phyloP scores from a whole-genome alignment of 2,329 filamentous ascomycete species.

The Ambrosiella beaveri region DNA sequence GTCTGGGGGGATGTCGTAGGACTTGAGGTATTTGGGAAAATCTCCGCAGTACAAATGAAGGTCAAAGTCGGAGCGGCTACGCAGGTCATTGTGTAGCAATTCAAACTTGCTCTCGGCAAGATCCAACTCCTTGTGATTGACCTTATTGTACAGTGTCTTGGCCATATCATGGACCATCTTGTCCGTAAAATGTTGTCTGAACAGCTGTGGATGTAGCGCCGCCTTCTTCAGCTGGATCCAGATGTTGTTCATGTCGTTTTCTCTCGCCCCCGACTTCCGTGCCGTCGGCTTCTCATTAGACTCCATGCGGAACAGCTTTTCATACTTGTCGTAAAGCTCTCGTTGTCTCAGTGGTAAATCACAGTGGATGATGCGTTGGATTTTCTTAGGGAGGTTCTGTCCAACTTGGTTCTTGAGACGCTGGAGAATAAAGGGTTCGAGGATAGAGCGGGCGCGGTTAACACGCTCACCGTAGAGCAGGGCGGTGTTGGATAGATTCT shows the following conservation, averaged over 20 bases:
- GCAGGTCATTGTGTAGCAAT: conserved; percentile 38
- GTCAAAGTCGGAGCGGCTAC: conserved; percentile 44
- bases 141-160: conserved; percentile 54
- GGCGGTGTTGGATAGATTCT: conserved; percentile 61
- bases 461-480: conserved; percentile 79
- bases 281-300: background rate
- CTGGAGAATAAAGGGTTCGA: conserved; percentile 87
- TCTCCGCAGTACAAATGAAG: conserved; percentile 49
- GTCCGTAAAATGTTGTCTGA: conserved; percentile 65
- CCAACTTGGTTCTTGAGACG: conserved; percentile 87
- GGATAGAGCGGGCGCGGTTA: conserved; percentile 70
- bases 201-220: conserved; percentile 78
- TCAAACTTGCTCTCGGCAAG: conserved; percentile 33
- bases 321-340: conserved; percentile 51
- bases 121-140: conserved; percentile 36
- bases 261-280: conserved; percentile 30
- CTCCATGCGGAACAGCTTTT: conserved; percentile 46
- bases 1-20: conserved; percentile 35
- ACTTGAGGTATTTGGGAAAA: conserved; percentile 32
- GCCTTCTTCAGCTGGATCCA: conserved; percentile 88
- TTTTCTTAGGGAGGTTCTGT: conserved; percentile 66
- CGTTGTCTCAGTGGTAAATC: conserved; percentile 57
- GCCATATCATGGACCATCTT: conserved; percentile 60
- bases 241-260: conserved; percentile 46
- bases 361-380: conserved; percentile 61